Evolutionary conservation across 805 yeast species (phyloP), one percentile per base, ranked within the genome.

Genomic region (Candida ponderosae): DNA sequence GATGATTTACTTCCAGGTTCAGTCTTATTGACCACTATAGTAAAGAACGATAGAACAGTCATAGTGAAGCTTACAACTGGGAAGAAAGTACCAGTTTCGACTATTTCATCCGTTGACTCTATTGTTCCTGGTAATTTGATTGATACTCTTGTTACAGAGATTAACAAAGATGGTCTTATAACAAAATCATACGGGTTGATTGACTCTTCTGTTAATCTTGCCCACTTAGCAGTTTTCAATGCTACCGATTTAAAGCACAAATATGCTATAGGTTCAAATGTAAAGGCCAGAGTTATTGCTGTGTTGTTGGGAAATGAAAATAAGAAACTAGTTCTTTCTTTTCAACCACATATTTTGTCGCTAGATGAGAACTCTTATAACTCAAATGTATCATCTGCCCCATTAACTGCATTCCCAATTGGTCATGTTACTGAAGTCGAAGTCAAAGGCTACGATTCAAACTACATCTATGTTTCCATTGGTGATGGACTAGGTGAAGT

Each of bases 41-140:
- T 69, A 18, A 65, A 59, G 30, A 69, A 63, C 52, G 60, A 72
- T 42, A 72, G 87, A 50, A 74, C 79, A 2, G 63, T 85, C 20
- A 77, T 79, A 3, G 68, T 81, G 43, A 72, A 70, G 45, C 35
- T 65, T 9, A 71, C 77, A 4, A 54, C 65, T 18, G 56, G 66
- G 18, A 58, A 62, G 37, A 70, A 74, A 39, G 76, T 72, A 41
- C 68, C 69, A 42, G 53, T 74, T 7, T 53, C 74, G 4, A 63
- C 81, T 6, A 78, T 82, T 31, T 69, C 87, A 2, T 76, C 94
- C 3, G 64, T 86, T 17, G 94, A 88, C 50, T 76, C 95, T 4
- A 71, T 89, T 20, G 71, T 83, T 29, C 95, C 99, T 3, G 99
- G 98, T 50, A 74, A 79, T 45, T 52, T 79, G 10, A 86, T 89